A percentile compares a stretch with the other conserved stretches of the same genome.
These are phyloP conservation scores for Aristolochia fimbriata DNA, from an alignment of 164 flowering plant species.

Conservation along the genomic window DNA sequence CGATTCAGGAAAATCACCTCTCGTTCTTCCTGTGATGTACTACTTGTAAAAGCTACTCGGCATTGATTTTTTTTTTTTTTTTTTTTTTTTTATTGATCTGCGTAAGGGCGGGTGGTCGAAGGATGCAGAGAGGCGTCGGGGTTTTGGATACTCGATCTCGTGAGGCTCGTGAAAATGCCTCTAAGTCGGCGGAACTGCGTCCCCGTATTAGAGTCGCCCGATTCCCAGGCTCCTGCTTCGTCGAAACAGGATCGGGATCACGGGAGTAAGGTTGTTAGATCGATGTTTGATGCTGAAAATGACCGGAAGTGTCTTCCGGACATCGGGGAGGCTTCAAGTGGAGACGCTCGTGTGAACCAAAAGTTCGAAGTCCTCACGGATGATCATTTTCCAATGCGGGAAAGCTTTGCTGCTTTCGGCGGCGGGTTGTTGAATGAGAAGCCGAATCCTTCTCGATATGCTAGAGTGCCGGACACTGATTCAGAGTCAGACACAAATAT, in stretches of 20 bases:
- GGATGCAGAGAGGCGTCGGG: slow-evolving; percentile 1
- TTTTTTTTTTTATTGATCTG: too few relatives aligned
- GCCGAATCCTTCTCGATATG: neutral
- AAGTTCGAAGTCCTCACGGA: slow-evolving; percentile 23
- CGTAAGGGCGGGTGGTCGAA: neutral
- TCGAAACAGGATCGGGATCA: slow-evolving; percentile 28
- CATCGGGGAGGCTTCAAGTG: neutral
- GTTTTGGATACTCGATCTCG: neutral
- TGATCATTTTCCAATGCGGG: slow-evolving; percentile 21
- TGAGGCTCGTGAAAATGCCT: slow-evolving; percentile 49
- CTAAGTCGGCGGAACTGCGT: slow-evolving; percentile 53
- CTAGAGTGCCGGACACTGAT: too few relatives aligned
- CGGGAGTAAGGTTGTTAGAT: slow-evolving; percentile 33
- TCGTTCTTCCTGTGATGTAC: neutral
- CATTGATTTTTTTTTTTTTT: too few relatives aligned
- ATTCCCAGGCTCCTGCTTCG: too few relatives aligned
- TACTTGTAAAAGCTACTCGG: neutral
- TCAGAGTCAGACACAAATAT: slow-evolving; percentile 7
- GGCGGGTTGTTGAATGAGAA: slow-evolving; percentile 32
- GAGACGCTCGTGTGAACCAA: too few relatives aligned
- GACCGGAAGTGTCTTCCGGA: slow-evolving; percentile 14
- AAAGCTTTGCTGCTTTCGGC: slow-evolving; percentile 31
- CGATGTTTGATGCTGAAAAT: slow-evolving; percentile 18
- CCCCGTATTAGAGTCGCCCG: too few relatives aligned
- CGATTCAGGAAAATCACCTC: neutral